These are phyloP conservation scores for Adansonia gregorii DNA, from an alignment of 441 rosid genomes.

Conservation along the genomic window DNA sequence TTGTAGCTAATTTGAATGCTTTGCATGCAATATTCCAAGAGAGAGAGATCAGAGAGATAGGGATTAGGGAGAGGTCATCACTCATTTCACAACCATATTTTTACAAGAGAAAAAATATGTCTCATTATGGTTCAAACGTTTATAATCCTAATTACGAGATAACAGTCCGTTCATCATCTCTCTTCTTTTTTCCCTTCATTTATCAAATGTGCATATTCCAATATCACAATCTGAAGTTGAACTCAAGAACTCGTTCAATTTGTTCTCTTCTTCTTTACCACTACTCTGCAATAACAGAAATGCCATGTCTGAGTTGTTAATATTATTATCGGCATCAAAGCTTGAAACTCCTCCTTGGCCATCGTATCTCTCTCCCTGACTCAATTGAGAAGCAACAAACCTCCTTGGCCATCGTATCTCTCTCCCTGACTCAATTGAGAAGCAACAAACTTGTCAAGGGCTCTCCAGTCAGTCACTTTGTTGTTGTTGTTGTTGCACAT, in stretches of 20 bases:
- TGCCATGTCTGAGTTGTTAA: slow-evolving; percentile 32
- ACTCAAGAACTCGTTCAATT: slow-evolving; percentile 53
- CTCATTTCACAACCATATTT: slow-evolving; percentile 38
- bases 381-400: slow-evolving; percentile 91
- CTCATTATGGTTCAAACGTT: slow-evolving; percentile 32
- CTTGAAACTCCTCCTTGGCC: slow-evolving; percentile 29
- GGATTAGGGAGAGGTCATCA: slow-evolving; percentile 31
- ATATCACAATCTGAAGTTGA: slow-evolving; percentile 57
- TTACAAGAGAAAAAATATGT: slow-evolving; percentile 34
- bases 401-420: slow-evolving; percentile 30
- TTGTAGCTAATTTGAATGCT: too few species aligned
- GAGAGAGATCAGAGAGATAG: background rate
- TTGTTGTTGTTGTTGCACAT: slow-evolving; percentile 31
- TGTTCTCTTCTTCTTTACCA: slow-evolving; percentile 54
- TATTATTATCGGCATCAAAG: slow-evolving; percentile 30
- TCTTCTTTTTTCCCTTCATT: slow-evolving; percentile 30
- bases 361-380: slow-evolving; percentile 57
- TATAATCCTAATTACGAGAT: slow-evolving; percentile 23
- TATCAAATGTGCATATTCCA: slow-evolving; percentile 72
- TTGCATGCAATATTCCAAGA: background rate
- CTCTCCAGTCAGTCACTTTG: slow-evolving; percentile 87
- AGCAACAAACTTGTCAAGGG: slow-evolving; percentile 89
- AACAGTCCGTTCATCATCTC: slow-evolving; percentile 24
- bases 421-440: slow-evolving; percentile 84
- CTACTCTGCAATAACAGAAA: slow-evolving; percentile 50